A percentile compares a stretch with the other conserved stretches of the same genome.
phyloP scores from a whole-genome alignment of 2,329 filamentous ascomycete species.

The Fusarium albosuccineum region DNA sequence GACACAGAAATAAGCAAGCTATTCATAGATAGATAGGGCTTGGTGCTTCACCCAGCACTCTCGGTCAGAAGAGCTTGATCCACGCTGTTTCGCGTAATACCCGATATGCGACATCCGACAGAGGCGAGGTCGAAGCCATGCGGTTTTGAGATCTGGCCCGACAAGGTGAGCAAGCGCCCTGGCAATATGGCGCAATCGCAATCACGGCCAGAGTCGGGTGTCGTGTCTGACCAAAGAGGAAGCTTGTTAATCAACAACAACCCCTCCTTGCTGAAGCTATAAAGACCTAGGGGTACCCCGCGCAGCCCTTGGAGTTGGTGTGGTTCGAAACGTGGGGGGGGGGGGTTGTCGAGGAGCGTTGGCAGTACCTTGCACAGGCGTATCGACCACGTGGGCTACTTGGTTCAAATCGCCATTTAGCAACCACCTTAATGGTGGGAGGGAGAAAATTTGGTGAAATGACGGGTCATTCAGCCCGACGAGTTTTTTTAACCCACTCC shows the following conservation, averaged over 20 bases:
- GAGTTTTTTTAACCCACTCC: background rate
- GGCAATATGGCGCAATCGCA: conserved; percentile 14
- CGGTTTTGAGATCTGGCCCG: background rate
- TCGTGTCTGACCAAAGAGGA: conserved; percentile 29
- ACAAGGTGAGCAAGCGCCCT: background rate
- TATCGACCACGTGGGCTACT: conserved; percentile 31
- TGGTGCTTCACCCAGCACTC: too few species aligned
- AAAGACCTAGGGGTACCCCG: conserved; percentile 16
- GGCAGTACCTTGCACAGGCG: conserved; percentile 26
- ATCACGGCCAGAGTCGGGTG: too few species aligned
- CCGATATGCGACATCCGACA: conserved; percentile 13
- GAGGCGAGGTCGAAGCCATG: conserved; percentile 7
- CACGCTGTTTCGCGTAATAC: background rate
- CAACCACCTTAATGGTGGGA: background rate
- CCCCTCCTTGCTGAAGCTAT: conserved; percentile 27
- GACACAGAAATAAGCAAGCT: too few species aligned
- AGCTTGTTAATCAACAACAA: conserved; percentile 23
- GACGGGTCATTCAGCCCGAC: conserved; percentile 10
- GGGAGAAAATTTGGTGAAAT: conserved; percentile 9
- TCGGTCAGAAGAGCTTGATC: too few species aligned
- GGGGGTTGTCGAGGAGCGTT: conserved; percentile 13
- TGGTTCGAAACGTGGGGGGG: conserved; percentile 32
- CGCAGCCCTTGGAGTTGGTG: conserved; percentile 22
- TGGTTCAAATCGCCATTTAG: conserved; percentile 12
- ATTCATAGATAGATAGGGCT: too few species aligned